Percentiles rank a stretch among this genome's conserved stretches.
These are phyloP conservation scores for Myxozyma mucilagina DNA, from an alignment of 805 yeast genomes.

Conservation along the genomic window DNA sequence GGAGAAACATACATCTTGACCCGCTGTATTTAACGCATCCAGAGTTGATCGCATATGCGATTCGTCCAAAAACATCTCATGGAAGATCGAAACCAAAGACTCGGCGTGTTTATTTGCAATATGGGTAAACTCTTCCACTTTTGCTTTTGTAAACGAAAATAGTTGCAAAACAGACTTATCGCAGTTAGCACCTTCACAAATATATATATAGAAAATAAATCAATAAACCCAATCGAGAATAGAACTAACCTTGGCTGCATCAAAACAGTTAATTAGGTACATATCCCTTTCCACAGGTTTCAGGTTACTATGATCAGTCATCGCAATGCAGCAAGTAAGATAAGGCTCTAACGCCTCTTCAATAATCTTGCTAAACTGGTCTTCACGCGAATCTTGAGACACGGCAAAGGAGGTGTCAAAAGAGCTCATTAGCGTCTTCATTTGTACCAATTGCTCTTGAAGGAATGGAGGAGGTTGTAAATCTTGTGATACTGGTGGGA, in stretches of 20 bases:
- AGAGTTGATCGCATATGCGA: slow-evolving; percentile 15
- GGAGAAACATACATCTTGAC: slow-evolving; percentile 9
- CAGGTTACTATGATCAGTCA: slow-evolving; percentile 31
- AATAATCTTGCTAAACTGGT: slow-evolving; percentile 34
- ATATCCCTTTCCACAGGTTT: slow-evolving; percentile 39
- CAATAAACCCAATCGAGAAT: no score
- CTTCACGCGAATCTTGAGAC: slow-evolving; percentile 22
- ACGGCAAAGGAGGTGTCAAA: slow-evolving; percentile 40
- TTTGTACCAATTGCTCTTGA: slow-evolving; percentile 59
- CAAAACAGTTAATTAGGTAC: slow-evolving; percentile 42
- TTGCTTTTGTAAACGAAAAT: slow-evolving; percentile 27
- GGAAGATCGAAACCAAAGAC: slow-evolving; percentile 8
- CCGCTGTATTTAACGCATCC: slow-evolving; percentile 11
- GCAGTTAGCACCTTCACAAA: background rate
- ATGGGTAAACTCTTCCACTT: slow-evolving; percentile 14
- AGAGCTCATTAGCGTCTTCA: slow-evolving; percentile 58
- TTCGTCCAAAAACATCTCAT: slow-evolving; percentile 18
- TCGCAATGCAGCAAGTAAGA: slow-evolving; percentile 36
- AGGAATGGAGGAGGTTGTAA: slow-evolving; percentile 85
- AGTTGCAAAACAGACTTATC: slow-evolving; percentile 14
- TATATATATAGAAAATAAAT: background rate
- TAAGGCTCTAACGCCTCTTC: slow-evolving; percentile 41
- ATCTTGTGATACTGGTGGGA: slow-evolving; percentile 49
- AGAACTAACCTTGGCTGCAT: slow-evolving; percentile 39
- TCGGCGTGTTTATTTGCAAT: background rate